Evolutionary conservation across 2,329 filamentous ascomycete genomes (phyloP).

Genomic region (Diaporthe batatas): DNA sequence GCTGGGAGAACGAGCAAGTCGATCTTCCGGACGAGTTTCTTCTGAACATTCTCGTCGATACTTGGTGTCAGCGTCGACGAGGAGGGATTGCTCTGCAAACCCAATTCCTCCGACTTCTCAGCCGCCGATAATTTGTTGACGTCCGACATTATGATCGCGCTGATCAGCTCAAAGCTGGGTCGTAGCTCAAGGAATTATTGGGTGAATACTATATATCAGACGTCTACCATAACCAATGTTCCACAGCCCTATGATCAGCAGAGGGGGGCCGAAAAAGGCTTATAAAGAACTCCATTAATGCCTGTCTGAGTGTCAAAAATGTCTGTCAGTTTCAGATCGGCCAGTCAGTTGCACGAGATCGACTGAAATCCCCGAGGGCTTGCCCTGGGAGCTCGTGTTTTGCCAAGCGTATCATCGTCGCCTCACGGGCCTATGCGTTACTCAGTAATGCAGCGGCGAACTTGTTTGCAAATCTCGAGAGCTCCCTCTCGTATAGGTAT

Average conservation of each 20-base stretch:
- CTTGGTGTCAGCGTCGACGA: conserved; percentile 1
- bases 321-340: conserved; percentile 31
- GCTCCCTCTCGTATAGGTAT: neutral
- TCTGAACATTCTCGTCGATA: conserved; percentile 12
- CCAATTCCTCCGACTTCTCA: conserved; percentile 11
- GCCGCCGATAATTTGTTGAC: neutral
- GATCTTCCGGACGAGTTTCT: conserved; percentile 3
- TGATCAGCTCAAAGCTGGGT: too few relatives aligned
- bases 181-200: neutral
- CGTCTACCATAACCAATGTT: neutral
- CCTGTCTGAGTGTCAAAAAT: conserved; percentile 2
- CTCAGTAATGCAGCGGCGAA: neutral
- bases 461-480: neutral
- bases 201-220: neutral
- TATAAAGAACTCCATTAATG: neutral
- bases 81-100: neutral
- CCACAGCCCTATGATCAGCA: conserved; percentile 13
- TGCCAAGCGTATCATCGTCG: conserved; percentile 33
- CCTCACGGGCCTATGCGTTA: conserved; percentile 10
- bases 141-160: neutral
- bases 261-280: neutral
- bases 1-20: conserved; percentile 6
- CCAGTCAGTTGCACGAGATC: conserved; percentile 14
- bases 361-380: neutral
- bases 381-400: conserved; percentile 18